phyloP scores from a whole-genome alignment of 2,329 filamentous ascomycete species.

The Geosmithia flava region DNA sequence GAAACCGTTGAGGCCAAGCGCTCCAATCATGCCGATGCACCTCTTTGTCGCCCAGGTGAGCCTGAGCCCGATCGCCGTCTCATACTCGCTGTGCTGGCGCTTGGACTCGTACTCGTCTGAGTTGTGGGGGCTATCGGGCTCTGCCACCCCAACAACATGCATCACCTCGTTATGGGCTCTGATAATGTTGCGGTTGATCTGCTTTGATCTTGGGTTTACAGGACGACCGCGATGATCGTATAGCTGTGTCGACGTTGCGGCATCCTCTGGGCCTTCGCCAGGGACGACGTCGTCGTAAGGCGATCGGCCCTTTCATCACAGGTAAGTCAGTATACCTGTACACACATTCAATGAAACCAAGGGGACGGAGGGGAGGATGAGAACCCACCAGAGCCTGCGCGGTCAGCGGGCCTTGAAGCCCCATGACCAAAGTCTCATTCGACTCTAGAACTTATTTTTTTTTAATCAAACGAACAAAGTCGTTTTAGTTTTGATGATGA shows the following conservation, averaged over 20 bases:
- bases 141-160: constrained; percentile 49
- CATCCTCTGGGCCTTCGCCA: constrained; percentile 30
- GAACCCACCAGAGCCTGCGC: constrained; percentile 38
- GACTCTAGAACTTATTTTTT: neutral
- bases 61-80: constrained; percentile 31
- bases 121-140: constrained; percentile 34
- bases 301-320: constrained; percentile 36
- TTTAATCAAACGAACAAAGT: neutral
- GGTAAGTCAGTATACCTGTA: neutral
- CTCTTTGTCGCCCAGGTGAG: constrained; percentile 17
- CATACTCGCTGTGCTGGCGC: constrained; percentile 31
- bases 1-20: constrained; percentile 40
- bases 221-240: constrained; percentile 45
- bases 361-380: neutral
- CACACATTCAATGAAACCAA: neutral
- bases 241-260: constrained; percentile 26
- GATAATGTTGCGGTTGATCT: constrained; percentile 43
- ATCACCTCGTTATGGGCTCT: constrained; percentile 52
- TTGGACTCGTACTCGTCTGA: constrained; percentile 26
- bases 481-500: neutral
- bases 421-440: constrained; percentile 23
- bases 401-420: constrained; percentile 41
- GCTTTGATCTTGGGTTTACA: constrained; percentile 39
- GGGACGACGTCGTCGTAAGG: constrained; percentile 45
- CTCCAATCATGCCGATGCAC: constrained; percentile 26